A percentile compares a stretch with the other conserved stretches of the same genome.
Conservation (phyloP, 495 filamentous ascomycete genomes). For the Neurospora sp. region DNA sequence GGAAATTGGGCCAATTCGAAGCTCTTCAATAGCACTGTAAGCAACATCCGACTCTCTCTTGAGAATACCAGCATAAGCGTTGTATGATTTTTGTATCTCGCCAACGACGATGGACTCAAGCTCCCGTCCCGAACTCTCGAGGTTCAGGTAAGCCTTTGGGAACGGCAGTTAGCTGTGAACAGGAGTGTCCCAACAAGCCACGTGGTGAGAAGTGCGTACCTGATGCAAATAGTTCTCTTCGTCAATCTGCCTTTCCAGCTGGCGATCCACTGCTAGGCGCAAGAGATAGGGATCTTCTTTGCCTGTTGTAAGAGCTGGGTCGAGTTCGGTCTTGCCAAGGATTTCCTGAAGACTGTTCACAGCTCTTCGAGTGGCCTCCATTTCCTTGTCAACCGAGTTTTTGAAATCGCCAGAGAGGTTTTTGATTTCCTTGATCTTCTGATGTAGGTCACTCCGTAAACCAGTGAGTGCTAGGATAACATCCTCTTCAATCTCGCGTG, state of each 20-base stretch:
- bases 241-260: slow-evolving; percentile 84
- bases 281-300: slow-evolving; percentile 89
- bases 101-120: slow-evolving; percentile 90
- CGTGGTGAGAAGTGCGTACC: slow-evolving; percentile 40
- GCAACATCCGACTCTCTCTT: slow-evolving; percentile 80
- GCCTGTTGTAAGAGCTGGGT: slow-evolving; percentile 62
- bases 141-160: slow-evolving; percentile 77
- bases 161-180: background rate
- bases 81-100: slow-evolving; percentile 96
- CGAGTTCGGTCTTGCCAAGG: slow-evolving; percentile 65
- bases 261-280: slow-evolving; percentile 71
- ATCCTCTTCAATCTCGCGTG: slow-evolving; percentile 79
- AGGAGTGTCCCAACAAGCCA: background rate
- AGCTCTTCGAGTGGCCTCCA: slow-evolving; percentile 56
- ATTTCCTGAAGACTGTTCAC: slow-evolving; percentile 72
- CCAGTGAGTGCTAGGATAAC: slow-evolving; percentile 81
- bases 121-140: slow-evolving; percentile 90
- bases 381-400: slow-evolving; percentile 74
- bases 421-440: slow-evolving; percentile 98
- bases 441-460: slow-evolving; percentile 74
- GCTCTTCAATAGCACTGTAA: slow-evolving; percentile 66
- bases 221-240: slow-evolving; percentile 96
- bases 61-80: slow-evolving; percentile 78
- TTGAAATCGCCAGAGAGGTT: slow-evolving; percentile 87
- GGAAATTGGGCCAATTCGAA: slow-evolving; percentile 72